Percentiles rank a stretch among this genome's conserved stretches.
phyloP scores from a whole-genome alignment of 73 alveolate genomes.

The Stentor coeruleus region DNA sequence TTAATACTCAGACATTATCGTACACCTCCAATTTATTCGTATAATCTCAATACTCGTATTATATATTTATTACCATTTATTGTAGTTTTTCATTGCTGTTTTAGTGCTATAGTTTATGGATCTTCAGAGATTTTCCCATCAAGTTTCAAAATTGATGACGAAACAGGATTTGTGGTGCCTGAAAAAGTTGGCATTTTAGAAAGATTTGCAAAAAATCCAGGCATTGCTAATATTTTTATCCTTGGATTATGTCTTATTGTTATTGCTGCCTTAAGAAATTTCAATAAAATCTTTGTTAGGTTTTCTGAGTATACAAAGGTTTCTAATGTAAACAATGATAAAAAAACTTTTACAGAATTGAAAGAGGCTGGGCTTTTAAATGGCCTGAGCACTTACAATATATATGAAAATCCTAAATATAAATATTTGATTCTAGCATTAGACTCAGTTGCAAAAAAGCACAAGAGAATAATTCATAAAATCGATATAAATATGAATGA shows the following conservation, averaged over 20 bases:
- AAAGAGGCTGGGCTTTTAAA: background rate
- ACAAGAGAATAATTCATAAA: background rate
- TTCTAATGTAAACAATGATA: too few relatives aligned
- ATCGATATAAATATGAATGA: too few relatives aligned
- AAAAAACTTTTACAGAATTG: background rate
- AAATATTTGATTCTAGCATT: background rate
- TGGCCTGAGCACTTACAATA: slow-evolving; percentile 8
- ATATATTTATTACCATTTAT: slow-evolving; percentile 24
- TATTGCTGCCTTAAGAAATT: too few relatives aligned
- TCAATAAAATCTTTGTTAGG: background rate
- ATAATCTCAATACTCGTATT: background rate
- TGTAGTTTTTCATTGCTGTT: slow-evolving; percentile 26
- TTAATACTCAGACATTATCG: slow-evolving; percentile 12
- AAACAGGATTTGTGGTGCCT: background rate
- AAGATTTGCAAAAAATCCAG: background rate
- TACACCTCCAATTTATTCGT: background rate
- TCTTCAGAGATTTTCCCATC: slow-evolving; percentile 34
- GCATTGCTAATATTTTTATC: too few relatives aligned
- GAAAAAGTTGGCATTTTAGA: background rate
- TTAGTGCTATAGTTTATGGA: slow-evolving; percentile 38
- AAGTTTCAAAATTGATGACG: background rate
- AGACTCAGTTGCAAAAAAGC: background rate
- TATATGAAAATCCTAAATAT: background rate
- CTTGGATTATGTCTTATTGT: too few relatives aligned
- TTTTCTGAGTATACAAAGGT: background rate